phyloP scores from a whole-genome alignment of 306 rosid species.

The Astragalus glycyphyllos region DNA sequence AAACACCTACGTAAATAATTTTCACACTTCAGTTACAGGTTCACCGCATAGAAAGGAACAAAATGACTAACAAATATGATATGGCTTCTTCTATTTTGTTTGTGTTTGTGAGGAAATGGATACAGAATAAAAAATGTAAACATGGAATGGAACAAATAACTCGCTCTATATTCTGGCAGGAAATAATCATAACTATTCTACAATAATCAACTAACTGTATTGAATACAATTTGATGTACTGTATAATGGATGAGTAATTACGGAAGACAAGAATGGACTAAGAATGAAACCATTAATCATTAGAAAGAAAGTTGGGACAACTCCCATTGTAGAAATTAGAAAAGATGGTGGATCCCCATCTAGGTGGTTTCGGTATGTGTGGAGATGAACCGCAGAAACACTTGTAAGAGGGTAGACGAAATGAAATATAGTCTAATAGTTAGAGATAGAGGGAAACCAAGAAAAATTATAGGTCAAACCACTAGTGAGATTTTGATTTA shows the following conservation, averaged over 20 bases:
- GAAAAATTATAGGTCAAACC: not conserved
- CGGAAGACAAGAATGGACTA: not conserved
- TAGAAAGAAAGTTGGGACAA: not conserved
- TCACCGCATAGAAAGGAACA: not conserved
- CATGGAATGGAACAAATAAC: conserved; percentile 10
- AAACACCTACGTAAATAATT: conserved; percentile 13
- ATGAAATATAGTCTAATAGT: not conserved
- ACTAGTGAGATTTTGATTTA: not conserved
- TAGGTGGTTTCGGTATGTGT: not conserved
- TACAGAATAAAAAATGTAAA: not conserved
- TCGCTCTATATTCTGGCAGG: not conserved
- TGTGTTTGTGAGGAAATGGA: too few species aligned
- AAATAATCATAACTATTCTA: conserved; percentile 16
- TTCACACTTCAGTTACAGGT: conserved; percentile 8
- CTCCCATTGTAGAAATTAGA: not conserved
- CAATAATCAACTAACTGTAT: not conserved
- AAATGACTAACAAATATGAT: conserved; percentile 27
- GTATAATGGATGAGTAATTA: not conserved
- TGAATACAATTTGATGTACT: not conserved
- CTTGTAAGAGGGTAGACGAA: not conserved
- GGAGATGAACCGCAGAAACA: not conserved
- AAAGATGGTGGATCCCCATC: not conserved
- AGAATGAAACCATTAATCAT: not conserved
- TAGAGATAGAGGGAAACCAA: not conserved
- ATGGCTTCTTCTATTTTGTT: conserved; percentile 2